These are phyloP conservation scores for Paraconiothyrium sp. DNA, from an alignment of 2,329 filamentous ascomycete genomes.

Conservation along the genomic window DNA sequence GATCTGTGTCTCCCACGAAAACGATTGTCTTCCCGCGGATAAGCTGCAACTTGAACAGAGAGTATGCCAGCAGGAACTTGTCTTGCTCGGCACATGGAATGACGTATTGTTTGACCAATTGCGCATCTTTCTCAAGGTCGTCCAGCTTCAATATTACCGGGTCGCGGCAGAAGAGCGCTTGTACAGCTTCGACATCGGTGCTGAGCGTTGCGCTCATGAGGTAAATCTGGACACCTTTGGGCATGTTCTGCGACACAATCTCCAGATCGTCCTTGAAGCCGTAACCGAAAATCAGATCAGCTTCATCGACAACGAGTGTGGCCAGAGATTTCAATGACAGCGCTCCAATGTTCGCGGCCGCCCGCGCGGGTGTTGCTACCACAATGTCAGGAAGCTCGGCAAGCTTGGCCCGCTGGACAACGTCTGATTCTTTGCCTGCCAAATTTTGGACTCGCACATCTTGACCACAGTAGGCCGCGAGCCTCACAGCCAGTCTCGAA, in stretches of 20 bases:
- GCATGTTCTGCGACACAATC: conserved; percentile 78
- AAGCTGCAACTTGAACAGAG: conserved; percentile 93
- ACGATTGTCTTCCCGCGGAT: conserved; percentile 92
- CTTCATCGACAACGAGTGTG: conserved; percentile 90
- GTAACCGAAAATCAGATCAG: conserved; percentile 91
- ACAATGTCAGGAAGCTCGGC: conserved; percentile 88
- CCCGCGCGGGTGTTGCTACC: conserved; percentile 88
- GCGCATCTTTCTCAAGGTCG: conserved; percentile 79
- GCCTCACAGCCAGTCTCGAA: conserved; percentile 76
- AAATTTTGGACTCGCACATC: conserved; percentile 85
- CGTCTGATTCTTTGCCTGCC: conserved; percentile 88
- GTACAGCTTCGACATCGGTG: conserved; percentile 84
- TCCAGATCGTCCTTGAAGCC: conserved; percentile 92
- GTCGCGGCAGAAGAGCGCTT: conserved; percentile 83
- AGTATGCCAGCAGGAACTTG: conserved; percentile 91
- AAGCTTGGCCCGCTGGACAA: conserved; percentile 86
- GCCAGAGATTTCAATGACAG: conserved; percentile 76
- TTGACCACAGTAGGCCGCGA: conserved; percentile 85
- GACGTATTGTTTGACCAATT: conserved; percentile 84
- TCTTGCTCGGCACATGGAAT: conserved; percentile 96
- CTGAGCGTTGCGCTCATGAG: conserved; percentile 95
- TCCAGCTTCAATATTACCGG: conserved; percentile 84
- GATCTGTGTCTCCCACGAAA: conserved; percentile 86
- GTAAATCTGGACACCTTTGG: conserved; percentile 86
- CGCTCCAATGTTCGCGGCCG: conserved; percentile 77